Conservation (phyloP, 495 filamentous ascomycete genomes). For the Penicillium dipodomyicola region DNA sequence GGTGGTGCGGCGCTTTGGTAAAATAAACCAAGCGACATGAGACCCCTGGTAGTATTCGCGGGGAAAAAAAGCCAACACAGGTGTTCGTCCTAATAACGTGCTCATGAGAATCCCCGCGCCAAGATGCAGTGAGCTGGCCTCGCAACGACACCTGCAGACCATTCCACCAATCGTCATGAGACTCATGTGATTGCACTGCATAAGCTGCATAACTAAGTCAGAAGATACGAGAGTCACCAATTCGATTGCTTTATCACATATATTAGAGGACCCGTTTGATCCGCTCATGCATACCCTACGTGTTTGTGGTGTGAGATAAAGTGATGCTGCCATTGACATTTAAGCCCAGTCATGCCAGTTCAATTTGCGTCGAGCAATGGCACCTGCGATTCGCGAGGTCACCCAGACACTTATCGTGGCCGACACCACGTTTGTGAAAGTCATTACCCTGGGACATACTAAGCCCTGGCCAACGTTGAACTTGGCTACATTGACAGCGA, state of each 20-base stretch:
- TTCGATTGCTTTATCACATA: background rate
- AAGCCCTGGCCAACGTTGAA: background rate
- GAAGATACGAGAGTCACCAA: background rate
- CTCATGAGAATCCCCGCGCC: slow-evolving; percentile 1
- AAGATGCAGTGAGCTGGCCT: background rate
- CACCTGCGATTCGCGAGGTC: slow-evolving; percentile 6
- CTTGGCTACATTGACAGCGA: background rate
- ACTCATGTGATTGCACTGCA: background rate
- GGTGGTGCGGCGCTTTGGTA: background rate
- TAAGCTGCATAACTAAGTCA: slow-evolving; percentile 11
- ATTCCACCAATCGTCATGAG: slow-evolving; percentile 1
- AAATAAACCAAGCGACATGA: background rate
- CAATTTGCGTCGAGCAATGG: slow-evolving; percentile 1
- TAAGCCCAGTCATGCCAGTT: slow-evolving; percentile 2
- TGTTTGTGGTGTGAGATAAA: background rate
- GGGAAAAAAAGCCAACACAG: background rate
- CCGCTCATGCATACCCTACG: slow-evolving; percentile 7
- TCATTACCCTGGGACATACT: background rate
- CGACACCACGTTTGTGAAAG: background rate
- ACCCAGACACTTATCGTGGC: background rate
- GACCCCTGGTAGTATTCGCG: background rate
- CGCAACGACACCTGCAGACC: background rate
- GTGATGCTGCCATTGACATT: background rate
- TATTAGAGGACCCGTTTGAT: background rate
- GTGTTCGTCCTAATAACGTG: background rate